A percentile compares a stretch with the other conserved stretches of the same genome.
Evolutionary conservation across 768 basidiomycete genomes (phyloP).

Genomic region (Tephrocybe sp.): DNA sequence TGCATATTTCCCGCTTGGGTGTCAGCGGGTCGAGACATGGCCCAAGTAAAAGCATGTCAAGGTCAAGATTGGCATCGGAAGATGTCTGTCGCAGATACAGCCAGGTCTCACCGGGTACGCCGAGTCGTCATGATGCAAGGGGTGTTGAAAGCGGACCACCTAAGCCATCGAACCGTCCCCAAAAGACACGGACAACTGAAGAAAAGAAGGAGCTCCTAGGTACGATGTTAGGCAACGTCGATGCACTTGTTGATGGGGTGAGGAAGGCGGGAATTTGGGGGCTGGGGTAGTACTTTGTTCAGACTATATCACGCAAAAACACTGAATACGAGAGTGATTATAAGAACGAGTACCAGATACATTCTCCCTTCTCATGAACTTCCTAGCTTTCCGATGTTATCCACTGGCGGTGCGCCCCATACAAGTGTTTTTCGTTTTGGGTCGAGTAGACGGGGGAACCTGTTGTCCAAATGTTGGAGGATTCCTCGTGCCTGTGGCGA

Average conservation of each 20-base stretch:
- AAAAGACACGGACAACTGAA: conserved; percentile 58
- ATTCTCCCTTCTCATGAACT: conserved; percentile 10
- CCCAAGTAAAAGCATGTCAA: conserved; percentile 18
- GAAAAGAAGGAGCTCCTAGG: conserved; percentile 84
- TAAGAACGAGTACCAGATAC: conserved; percentile 1
- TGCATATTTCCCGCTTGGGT: conserved; percentile 17
- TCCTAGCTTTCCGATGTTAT: conserved; percentile 51
- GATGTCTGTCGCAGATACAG: conserved; percentile 15
- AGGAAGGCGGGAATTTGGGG: conserved; percentile 89
- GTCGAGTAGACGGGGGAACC: conserved; percentile 55
- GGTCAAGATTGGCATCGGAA: conserved; percentile 18
- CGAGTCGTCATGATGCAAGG: conserved; percentile 2
- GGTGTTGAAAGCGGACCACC: conserved; percentile 15
- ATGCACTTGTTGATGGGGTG: conserved; percentile 86
- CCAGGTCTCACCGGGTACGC: conserved; percentile 7
- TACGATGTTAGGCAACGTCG: conserved; percentile 87
- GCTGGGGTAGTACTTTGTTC: conserved; percentile 36
- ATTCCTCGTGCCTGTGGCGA: conserved; percentile 38
- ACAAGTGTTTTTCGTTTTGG: conserved; percentile 63
- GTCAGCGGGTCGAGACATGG: conserved; percentile 16
- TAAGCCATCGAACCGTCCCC: conserved; percentile 4
- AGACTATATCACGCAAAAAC: background rate
- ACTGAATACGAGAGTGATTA: background rate
- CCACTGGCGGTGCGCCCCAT: conserved; percentile 73
- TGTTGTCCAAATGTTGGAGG: conserved; percentile 41